Percentiles rank a stretch among this genome's conserved stretches.
Conservation (phyloP, 1,284 basidiomycete genomes). For the Moesziomyces sp. region DNA sequence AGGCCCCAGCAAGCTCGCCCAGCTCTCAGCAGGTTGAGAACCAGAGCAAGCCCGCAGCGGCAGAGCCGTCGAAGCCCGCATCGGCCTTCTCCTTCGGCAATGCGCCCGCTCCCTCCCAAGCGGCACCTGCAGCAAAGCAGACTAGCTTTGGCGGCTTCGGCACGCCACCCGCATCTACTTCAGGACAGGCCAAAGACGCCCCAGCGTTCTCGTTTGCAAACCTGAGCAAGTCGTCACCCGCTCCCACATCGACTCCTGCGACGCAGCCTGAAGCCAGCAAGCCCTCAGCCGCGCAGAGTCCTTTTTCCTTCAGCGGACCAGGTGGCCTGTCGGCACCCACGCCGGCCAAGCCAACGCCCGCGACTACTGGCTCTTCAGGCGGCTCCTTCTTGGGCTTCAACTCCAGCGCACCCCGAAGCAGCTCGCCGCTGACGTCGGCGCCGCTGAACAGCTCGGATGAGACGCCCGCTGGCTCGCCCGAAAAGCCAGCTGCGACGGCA, state of each 20-base stretch:
- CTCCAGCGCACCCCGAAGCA: conserved; percentile 47
- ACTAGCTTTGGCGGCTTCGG: conserved; percentile 16
- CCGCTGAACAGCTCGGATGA: conserved; percentile 48
- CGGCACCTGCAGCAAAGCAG: conserved; percentile 8
- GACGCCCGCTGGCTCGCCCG: conserved; percentile 22
- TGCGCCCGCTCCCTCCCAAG: conserved; percentile 2
- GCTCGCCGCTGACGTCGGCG: conserved; percentile 49
- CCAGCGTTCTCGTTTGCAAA: conserved; percentile 30
- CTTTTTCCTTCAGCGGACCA: not conserved
- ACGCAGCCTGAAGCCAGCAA: not conserved
- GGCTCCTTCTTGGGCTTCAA: conserved; percentile 46
- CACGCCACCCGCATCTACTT: conserved; percentile 3
- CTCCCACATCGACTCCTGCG: not conserved
- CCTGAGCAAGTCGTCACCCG: conserved; percentile 10
- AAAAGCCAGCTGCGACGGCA: conserved; percentile 23
- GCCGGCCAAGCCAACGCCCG: conserved; percentile 11
- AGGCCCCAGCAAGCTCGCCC: conserved; percentile 10
- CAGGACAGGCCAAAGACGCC: conserved; percentile 17
- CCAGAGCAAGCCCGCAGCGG: conserved; percentile 4
- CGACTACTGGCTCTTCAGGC: not conserved
- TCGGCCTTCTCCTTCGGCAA: conserved; percentile 23
- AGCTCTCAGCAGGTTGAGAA: conserved; percentile 3
- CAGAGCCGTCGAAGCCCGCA: conserved; percentile 5
- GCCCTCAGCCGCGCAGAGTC: not conserved
- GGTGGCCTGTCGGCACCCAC: conserved; percentile 4